These are phyloP conservation scores for Lyophyllum semitale DNA, from an alignment of 768 basidiomycete species.

Conservation along the genomic window DNA sequence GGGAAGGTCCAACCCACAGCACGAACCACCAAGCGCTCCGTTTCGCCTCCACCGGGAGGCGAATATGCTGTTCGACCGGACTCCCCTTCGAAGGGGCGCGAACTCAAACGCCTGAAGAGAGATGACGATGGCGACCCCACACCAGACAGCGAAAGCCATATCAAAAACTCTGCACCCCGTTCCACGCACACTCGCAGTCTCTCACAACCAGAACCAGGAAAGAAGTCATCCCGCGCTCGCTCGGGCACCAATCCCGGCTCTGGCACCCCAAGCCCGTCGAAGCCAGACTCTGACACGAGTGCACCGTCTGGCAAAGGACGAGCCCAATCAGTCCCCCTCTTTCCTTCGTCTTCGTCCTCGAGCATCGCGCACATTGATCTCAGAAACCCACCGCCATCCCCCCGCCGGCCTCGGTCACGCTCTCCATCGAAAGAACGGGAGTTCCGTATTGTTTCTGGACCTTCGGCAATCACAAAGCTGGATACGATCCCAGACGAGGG, in stretches of 20 bases:
- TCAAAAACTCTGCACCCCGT: constrained; percentile 12
- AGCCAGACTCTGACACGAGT: constrained; percentile 17
- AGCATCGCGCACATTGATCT: constrained; percentile 41
- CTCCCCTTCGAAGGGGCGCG: constrained; percentile 29
- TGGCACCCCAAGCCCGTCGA: constrained; percentile 16
- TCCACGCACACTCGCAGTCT: constrained; percentile 32
- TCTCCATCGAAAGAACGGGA: constrained; percentile 46
- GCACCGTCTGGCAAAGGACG: constrained; percentile 29
- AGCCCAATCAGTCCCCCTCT: constrained; percentile 49
- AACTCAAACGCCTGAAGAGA: constrained; percentile 38
- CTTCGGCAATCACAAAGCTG: constrained; percentile 11
- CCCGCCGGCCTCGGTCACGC: constrained; percentile 39
- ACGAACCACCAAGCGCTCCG: constrained; percentile 38
- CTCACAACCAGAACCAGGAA: constrained; percentile 33
- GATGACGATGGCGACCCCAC: constrained; percentile 17
- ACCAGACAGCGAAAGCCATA: constrained; percentile 15
- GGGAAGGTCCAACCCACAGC: constrained; percentile 26
- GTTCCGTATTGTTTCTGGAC: constrained; percentile 27
- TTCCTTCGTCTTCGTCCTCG: constrained; percentile 27
- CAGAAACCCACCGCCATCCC: constrained; percentile 42
- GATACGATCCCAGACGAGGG: constrained; percentile 22
- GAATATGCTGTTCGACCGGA: constrained; percentile 27
- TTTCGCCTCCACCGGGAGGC: constrained; percentile 35
- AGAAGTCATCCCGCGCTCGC: constrained; percentile 24
- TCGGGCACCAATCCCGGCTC: constrained; percentile 26